phyloP scores from a whole-genome alignment of 306 rosid genomes.

The Lupinus albus region DNA sequence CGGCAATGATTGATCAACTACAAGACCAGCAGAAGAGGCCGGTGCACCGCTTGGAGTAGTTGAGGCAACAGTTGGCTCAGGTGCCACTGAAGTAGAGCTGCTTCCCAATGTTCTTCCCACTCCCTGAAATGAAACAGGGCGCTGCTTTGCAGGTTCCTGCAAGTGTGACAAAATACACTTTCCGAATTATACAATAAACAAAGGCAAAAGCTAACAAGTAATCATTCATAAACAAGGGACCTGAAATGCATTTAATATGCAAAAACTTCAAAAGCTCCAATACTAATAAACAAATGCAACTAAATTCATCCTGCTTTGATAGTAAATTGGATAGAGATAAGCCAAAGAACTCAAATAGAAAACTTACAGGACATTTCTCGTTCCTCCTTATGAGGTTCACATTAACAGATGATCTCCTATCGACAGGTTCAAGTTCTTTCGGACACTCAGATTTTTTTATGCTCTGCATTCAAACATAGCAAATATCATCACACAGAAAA shows the following conservation, averaged over 20 bases:
- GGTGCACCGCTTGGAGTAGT: conserved; percentile 49
- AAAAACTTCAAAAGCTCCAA: conserved; percentile 22
- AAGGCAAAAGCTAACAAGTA: neutral
- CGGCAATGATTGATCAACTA: conserved; percentile 78
- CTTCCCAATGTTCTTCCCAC: conserved; percentile 94
- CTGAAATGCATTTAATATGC: conserved; percentile 3
- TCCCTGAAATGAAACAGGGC: conserved; percentile 73
- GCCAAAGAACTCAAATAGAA: conserved; percentile 34
- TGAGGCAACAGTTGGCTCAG: conserved; percentile 49
- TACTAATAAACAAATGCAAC: conserved; percentile 11
- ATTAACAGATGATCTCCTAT: conserved; percentile 75
- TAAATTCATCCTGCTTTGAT: neutral
- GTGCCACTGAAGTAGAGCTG: conserved; percentile 61
- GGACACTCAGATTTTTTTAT: conserved; percentile 92
- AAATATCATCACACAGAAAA: conserved; percentile 21
- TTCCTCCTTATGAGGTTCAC: conserved; percentile 85
- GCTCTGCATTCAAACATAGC: conserved; percentile 63
- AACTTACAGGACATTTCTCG: conserved; percentile 80
- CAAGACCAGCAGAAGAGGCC: conserved; percentile 48
- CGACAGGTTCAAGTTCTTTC: conserved; percentile 88
- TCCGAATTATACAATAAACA: neutral
- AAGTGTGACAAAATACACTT: conserved; percentile 29
- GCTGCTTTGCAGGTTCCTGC: conserved; percentile 80
- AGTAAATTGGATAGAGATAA: conserved; percentile 33
- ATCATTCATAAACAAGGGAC: conserved; percentile 13